Base-by-base conservation (phyloP, 768 basidiomycete genomes). In the Lactarius deliciosus region DNA sequence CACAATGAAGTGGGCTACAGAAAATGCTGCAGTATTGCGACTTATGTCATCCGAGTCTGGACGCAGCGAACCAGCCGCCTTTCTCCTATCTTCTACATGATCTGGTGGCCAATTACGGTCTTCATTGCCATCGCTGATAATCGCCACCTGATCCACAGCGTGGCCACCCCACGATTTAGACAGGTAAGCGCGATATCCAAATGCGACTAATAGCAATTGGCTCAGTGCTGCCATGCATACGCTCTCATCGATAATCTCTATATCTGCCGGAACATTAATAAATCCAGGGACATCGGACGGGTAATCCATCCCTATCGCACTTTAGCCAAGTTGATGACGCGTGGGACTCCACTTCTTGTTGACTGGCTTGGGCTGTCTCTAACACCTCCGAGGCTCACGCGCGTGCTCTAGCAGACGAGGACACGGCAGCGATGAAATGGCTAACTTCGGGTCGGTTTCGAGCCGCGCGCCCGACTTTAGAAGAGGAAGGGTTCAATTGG, bases 381-480 rank as follows among this genome's bases (percentile, higher is more conserved):
- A 64, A 55, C 34, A n/a, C 36, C 32, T 32, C 32, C 32, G 32
- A 32, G 6, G 32, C 2, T 64, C 66, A 34, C 43, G 63, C 10
- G 63, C 63, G 32, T 63, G 40, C 22, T 60, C 54, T 47, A 58
- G 66, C 11, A 41, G 34, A n/a, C 25, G 41, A 10, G 62, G 64
- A 8, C 50, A 47, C 8, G 66, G 60, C 41, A 41, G 62, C 13
- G 66, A 64, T 18, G 41, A 56, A 43, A 41, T 45, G 54, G 34
- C 66, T 34, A 60, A 36, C n/a, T 30, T 41, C 1, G 63, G 58
- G 2, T 68, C 53, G 16, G 64, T 55, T 45, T 66, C 64, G 8
- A 68, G 64, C 20, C 64, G 60, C 18, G 64, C 60, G 22, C 50
- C 64, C 7, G 60, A 66, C 64, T 68, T 16, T 3, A 20, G 1